Conservation (phyloP, 2,329 filamentous ascomycete species). For the Penicillium sp. region DNA sequence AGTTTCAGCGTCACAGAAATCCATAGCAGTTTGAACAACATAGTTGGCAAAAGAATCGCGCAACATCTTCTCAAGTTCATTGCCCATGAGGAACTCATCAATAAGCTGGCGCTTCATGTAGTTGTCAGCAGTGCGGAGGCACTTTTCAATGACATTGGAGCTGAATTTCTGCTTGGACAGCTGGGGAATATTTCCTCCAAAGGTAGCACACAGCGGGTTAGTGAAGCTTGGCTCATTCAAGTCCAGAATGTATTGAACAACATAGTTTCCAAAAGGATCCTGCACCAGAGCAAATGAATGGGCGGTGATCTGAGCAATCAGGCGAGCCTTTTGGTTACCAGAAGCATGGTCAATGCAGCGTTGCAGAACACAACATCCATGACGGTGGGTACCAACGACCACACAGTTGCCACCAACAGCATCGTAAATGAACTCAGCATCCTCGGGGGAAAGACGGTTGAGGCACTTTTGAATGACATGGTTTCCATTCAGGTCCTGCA, state of each 20-base stretch:
- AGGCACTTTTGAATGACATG: conserved; percentile 99
- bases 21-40: conserved; percentile 93
- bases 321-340: conserved; percentile 80
- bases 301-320: conserved; percentile 83
- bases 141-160: conserved; percentile 98
- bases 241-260: conserved; percentile 97
- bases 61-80: conserved; percentile 83
- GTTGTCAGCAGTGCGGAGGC: conserved; percentile 77
- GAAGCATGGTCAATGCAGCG: conserved; percentile 97
- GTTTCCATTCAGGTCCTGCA: conserved; percentile 97
- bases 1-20: conserved; percentile 73
- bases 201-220: conserved; percentile 80
- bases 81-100: conserved; percentile 72
- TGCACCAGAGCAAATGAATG: conserved; percentile 89
- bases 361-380: conserved; percentile 96
- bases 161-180: conserved; percentile 97
- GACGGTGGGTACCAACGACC: conserved; percentile 91
- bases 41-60: conserved; percentile 96
- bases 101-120: conserved; percentile 79
- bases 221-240: conserved; percentile 86
- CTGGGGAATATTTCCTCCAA: conserved; percentile 70
- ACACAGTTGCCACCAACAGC: conserved; percentile 86
- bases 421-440: conserved; percentile 96
- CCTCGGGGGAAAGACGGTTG: conserved; percentile 81
- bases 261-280: conserved; percentile 97